Percentiles rank a stretch among this genome's conserved stretches.
Conservation (phyloP, 2,329 filamentous ascomycete species). For the Colletotrichum eleusines region DNA sequence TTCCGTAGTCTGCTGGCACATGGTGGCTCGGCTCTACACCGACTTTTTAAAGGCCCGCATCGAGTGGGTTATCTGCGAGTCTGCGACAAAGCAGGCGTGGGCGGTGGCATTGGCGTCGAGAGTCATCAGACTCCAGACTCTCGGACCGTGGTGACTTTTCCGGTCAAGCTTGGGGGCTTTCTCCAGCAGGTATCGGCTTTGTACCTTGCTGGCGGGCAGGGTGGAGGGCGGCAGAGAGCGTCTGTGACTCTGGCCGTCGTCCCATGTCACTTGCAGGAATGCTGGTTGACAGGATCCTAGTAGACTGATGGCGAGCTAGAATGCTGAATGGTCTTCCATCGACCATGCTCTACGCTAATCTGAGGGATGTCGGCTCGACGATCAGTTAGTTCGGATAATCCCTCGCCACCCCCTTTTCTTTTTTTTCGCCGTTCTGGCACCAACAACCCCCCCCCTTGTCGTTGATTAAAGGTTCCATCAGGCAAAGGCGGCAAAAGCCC, state of each 20-base stretch:
- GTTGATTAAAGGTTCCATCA: conserved; percentile 22
- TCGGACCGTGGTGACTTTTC: conserved; percentile 28
- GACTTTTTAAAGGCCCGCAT: conserved; percentile 44
- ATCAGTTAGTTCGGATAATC: conserved; percentile 34
- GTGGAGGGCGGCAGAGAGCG: conserved; percentile 5
- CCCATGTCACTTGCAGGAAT: conserved; percentile 40
- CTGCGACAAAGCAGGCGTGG: conserved; percentile 36
- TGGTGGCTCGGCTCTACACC: conserved; percentile 41
- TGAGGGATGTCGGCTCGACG: conserved; percentile 34
- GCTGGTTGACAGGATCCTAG: conserved; percentile 32
- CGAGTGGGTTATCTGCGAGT: conserved; percentile 40
- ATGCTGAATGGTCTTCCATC: conserved; percentile 30
- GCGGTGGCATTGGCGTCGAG: conserved; percentile 30
- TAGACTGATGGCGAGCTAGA: conserved; percentile 26
- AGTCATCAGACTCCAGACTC: conserved; percentile 25
- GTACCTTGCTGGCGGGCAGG: conserved; percentile 11
- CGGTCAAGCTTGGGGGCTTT: conserved; percentile 9
- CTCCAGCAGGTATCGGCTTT: conserved; percentile 19
- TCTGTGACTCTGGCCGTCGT: conserved; percentile 32
- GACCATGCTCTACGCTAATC: conserved; percentile 29
- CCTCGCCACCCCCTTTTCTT: conserved; percentile 39
- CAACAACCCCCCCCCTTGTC: conserved; percentile 14
- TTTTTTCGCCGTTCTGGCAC: conserved; percentile 21
- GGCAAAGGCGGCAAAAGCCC: conserved; percentile 40
- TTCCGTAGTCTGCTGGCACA: conserved; percentile 22